Evolutionary conservation across 306 rosid species (phyloP).

Genomic region (Boehmeria nivea): DNA sequence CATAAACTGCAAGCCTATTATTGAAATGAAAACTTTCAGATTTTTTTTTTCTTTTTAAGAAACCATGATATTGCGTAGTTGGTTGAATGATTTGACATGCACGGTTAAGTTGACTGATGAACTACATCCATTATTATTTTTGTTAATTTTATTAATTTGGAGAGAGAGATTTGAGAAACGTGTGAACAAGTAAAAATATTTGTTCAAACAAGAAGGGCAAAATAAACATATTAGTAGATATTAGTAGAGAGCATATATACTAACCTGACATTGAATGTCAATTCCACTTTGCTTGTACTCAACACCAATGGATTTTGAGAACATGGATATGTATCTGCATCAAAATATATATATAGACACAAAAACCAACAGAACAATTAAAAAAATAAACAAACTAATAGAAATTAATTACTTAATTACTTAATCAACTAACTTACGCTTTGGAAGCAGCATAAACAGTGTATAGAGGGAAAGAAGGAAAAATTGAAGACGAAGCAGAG

Average conservation of each 20-base stretch:
- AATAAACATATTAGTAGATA: neutral
- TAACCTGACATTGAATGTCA: slow-evolving; percentile 34
- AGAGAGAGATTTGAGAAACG: too few species aligned
- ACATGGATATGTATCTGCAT: slow-evolving; percentile 17
- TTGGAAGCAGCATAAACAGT: slow-evolving; percentile 53
- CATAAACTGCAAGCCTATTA: too few species aligned
- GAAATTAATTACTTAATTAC: too few species aligned
- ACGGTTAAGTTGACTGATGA: too few species aligned
- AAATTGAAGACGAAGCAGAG: slow-evolving; percentile 32
- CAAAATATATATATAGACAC: neutral
- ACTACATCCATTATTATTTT: too few species aligned
- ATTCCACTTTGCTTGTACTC: slow-evolving; percentile 26
- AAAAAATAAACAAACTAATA: neutral
- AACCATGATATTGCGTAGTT: too few species aligned
- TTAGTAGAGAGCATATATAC: neutral
- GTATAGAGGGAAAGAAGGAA: slow-evolving; percentile 43
- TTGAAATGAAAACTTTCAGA: too few species aligned
- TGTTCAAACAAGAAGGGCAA: neutral
- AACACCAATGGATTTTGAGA: slow-evolving; percentile 14
- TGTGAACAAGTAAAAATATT: too few species aligned
- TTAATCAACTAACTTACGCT: slow-evolving; percentile 27
- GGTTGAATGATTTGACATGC: too few species aligned
- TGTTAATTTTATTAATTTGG: too few species aligned
- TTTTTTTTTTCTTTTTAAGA: too few species aligned
- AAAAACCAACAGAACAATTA: neutral